A percentile compares a stretch with the other conserved stretches of the same genome.
These are phyloP conservation scores for Boletus barrowsii DNA, from an alignment of 768 basidiomycete genomes.

Conservation along the genomic window DNA sequence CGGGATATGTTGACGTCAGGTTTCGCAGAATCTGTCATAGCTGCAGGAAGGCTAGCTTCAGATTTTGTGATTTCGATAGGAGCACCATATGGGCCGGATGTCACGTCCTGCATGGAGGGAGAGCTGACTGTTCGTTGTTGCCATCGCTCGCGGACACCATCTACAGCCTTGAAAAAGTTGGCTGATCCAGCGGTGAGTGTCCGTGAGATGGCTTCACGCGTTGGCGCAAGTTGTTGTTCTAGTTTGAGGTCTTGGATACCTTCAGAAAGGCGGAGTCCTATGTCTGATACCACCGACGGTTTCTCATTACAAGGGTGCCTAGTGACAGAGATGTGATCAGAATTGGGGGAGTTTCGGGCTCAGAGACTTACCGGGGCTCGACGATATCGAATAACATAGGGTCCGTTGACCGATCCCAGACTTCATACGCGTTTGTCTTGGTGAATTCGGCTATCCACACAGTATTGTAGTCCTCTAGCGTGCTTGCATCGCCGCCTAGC, in stretches of 20 bases:
- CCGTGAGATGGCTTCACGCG: constrained; percentile 81
- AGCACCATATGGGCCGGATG: constrained; percentile 16
- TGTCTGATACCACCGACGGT: constrained; percentile 84
- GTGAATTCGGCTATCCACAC: constrained; percentile 88
- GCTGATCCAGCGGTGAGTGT: constrained; percentile 74
- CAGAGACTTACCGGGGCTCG: constrained; percentile 68
- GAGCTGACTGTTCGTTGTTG: constrained; percentile 37
- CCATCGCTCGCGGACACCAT: constrained; percentile 82
- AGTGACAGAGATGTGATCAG: background rate
- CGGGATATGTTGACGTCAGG: constrained; percentile 9
- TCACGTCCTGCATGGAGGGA: constrained; percentile 22
- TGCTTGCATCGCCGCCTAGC: constrained; percentile 52
- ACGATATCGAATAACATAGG: constrained; percentile 92
- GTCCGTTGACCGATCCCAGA: constrained; percentile 91
- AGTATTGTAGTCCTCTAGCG: constrained; percentile 79
- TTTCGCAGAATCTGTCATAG: constrained; percentile 15
- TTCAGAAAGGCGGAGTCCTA: constrained; percentile 88
- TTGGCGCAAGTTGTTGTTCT: constrained; percentile 91
- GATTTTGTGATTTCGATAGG: constrained; percentile 31
- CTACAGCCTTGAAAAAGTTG: constrained; percentile 85
- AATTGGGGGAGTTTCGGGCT: background rate
- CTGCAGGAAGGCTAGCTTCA: constrained; percentile 20
- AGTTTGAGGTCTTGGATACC: constrained; percentile 92
- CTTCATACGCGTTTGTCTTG: constrained; percentile 79
- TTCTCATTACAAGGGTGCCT: constrained; percentile 95